Base-by-base conservation (phyloP, 106 monocot species). In the Apostasia ramifera region DNA sequence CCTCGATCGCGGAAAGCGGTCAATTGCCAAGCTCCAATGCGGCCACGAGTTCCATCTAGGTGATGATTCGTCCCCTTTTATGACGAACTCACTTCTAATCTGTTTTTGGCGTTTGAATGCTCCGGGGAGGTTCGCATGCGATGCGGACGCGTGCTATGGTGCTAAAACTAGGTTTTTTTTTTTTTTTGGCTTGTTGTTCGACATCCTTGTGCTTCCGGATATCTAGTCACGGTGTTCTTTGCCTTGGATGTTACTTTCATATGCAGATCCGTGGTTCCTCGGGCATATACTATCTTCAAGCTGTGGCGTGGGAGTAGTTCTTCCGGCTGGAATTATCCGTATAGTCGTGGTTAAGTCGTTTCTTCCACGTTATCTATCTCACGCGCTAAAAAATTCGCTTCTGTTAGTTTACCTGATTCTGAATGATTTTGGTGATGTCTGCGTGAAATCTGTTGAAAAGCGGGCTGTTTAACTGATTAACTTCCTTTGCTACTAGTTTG, bases 41-140 rank as follows among this genome's bases (percentile, higher is more conserved):
- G 87, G 87, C 2, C 87, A 87, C 49, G 80, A 83, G 13, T 87
- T 87, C 49, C 87, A 87, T 74, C 70, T 87, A 60, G 81, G 83
- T 81, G 60, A 72, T 73, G 45, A 46, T 40, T 63, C 12, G 12
- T 2, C 63, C 47, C 48, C 48, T 6, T 8, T 48, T 1, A 47
- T 26, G 7, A 10, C 47, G 6, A 65, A 8, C 43, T 47, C 43
- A 12, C 12, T 10, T 44, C 43, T 12, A 12, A 12, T 62, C 0
- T 44, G 45, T 13, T 61, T 45, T 44, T 7, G 12, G 4, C 62
- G 12, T 12, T 15, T 65, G 12, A 37, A n/a, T 65, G 4, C 65
- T 47, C 7, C 8, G 9, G 7, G 43, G 47, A 48, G 40, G n/a
- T 45, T 13, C 44, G 44, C 62, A 62, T 45, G 44, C 43, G 62